Evolutionary conservation across 2,329 filamentous ascomycete species (phyloP).

Genomic region (Colletotrichum destructivum): DNA sequence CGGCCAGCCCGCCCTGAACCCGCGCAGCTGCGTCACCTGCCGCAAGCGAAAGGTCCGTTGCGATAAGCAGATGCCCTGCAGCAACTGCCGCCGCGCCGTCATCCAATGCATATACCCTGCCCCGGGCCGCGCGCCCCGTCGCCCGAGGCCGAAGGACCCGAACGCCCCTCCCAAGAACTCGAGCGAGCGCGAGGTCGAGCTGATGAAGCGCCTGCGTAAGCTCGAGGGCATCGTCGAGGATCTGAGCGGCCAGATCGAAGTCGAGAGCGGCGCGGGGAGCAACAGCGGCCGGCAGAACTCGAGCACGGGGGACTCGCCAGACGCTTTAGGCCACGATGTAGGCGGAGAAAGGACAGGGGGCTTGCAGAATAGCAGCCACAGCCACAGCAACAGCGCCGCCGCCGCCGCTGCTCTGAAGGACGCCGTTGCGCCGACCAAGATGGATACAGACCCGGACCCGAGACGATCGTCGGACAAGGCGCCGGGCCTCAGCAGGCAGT

Average conservation of each 20-base stretch:
- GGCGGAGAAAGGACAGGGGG: constrained; percentile 36
- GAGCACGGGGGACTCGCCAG: constrained; percentile 49
- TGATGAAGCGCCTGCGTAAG: constrained; percentile 80
- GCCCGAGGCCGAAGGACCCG: constrained; percentile 75
- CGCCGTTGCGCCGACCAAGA: neutral
- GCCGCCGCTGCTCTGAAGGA: neutral
- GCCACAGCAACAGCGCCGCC: too few species aligned
- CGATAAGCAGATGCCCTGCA: constrained; percentile 83
- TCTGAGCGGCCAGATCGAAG: constrained; percentile 74
- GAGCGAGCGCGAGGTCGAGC: constrained; percentile 75
- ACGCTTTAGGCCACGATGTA: constrained; percentile 45
- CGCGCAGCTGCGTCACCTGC: constrained; percentile 66
- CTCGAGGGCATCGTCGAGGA: constrained; percentile 84
- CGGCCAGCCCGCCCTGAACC: constrained; percentile 57
- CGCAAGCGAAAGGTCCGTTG: constrained; percentile 79
- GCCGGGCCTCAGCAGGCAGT: constrained; percentile 62
- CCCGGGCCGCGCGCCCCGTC: constrained; percentile 79
- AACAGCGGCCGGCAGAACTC: constrained; percentile 44
- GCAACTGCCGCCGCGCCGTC: constrained; percentile 79
- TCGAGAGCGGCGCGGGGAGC: constrained; percentile 55
- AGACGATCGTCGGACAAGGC: constrained; percentile 42
- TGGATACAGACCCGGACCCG: constrained; percentile 45
- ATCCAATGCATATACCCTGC: constrained; percentile 83
- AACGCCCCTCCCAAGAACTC: constrained; percentile 73
- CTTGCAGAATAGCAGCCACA: neutral